These are phyloP conservation scores for Chalciporus pseudorubinellus DNA, from an alignment of 768 basidiomycete species.

Conservation along the genomic window DNA sequence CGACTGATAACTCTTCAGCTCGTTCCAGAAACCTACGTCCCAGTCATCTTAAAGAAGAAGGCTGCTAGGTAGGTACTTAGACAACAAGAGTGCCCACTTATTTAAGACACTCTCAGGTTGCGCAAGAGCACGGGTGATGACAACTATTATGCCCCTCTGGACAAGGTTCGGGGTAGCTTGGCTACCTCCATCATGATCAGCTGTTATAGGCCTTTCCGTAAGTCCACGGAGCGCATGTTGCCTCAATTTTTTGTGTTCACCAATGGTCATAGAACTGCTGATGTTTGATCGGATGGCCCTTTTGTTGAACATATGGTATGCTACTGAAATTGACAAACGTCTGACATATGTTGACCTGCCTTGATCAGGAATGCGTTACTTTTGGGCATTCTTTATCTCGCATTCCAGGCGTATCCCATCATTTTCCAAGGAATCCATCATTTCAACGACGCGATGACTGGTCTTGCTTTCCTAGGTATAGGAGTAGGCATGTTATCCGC, in stretches of 20 bases:
- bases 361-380: slow-evolving; percentile 36
- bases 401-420: slow-evolving; percentile 57
- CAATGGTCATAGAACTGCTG: slow-evolving; percentile 48
- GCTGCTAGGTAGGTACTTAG: slow-evolving; percentile 43
- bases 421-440: slow-evolving; percentile 47
- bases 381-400: slow-evolving; percentile 47
- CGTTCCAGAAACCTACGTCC: slow-evolving; percentile 71
- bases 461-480: slow-evolving; percentile 50
- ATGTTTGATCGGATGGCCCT: slow-evolving; percentile 74
- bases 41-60: slow-evolving; percentile 59
- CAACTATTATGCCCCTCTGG: slow-evolving; percentile 58
- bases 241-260: not conserved
- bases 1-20: slow-evolving; percentile 37
- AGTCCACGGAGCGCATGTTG: slow-evolving; percentile 20
- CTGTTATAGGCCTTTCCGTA: slow-evolving; percentile 72
- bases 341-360: slow-evolving; percentile 1
- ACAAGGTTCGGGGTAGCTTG: slow-evolving; percentile 47
- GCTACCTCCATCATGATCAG: slow-evolving; percentile 50
- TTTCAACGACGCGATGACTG: slow-evolving; percentile 52
- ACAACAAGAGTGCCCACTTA: not conserved
- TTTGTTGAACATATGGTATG: slow-evolving; percentile 66
- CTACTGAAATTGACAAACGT: not conserved
- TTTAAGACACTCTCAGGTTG: slow-evolving; percentile 30
- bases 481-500: slow-evolving; percentile 45
- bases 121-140: slow-evolving; percentile 54